These are phyloP conservation scores for Exophiala oligosperma DNA, from an alignment of 2,329 filamentous ascomycete species.

Conservation along the genomic window DNA sequence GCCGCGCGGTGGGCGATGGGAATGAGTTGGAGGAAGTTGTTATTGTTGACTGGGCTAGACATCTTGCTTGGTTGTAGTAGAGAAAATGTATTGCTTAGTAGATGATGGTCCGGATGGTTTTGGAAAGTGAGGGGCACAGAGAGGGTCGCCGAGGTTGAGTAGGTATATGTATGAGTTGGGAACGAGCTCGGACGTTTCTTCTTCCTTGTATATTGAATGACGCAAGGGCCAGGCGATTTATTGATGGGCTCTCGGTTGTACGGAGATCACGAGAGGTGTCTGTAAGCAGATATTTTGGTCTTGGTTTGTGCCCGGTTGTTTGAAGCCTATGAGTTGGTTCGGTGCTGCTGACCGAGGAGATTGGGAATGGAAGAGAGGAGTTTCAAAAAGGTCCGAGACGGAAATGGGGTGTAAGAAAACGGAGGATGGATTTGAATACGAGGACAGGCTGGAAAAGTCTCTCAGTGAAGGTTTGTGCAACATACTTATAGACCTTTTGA, in stretches of 20 bases:
- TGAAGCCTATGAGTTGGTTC: constrained; percentile 5
- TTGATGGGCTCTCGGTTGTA: constrained; percentile 12
- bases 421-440: not conserved
- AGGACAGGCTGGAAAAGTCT: not conserved
- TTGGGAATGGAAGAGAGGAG: not conserved
- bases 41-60: constrained; percentile 18
- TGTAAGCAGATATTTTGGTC: constrained; percentile 2
- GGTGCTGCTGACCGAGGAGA: not conserved
- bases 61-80: constrained; percentile 12
- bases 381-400: not conserved
- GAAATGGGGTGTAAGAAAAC: not conserved
- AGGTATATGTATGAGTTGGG: not conserved
- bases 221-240: constrained; percentile 17
- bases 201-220: constrained; percentile 19
- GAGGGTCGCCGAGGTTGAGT: not conserved
- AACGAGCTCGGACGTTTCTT: constrained; percentile 8
- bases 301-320: not conserved
- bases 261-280: constrained; percentile 16
- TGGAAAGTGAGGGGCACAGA: not conserved
- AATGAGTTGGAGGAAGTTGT: constrained; percentile 25
- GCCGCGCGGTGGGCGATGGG: constrained; percentile 21
- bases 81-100: not conserved
- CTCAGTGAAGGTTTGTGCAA: not conserved
- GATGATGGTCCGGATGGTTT: not conserved
- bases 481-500: constrained; percentile 17